Base-by-base conservation (phyloP, 345 rosid species). In the Noccaea bulbosa region DNA sequence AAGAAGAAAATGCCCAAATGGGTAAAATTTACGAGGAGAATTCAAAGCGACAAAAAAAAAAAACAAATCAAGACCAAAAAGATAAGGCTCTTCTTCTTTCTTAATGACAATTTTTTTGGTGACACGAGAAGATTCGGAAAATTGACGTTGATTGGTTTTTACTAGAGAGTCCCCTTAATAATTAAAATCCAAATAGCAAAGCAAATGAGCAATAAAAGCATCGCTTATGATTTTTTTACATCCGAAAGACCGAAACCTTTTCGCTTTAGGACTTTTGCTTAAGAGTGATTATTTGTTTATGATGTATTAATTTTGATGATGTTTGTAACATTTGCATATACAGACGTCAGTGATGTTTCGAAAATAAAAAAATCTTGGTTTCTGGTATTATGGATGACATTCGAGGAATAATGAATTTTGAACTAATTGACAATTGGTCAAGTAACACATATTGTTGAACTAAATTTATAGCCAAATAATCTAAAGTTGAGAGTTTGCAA, bases 41-140 rank as follows among this genome's bases (percentile, higher is more conserved):
- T 46, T 64, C 76, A 11, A 72, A 72, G 76, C 70, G 70, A 64
- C 70, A 37, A 62, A 22, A 20, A 24, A 37, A 62, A 22, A 20
- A 24, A 20, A 35, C 11, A 48, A 49, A 40, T 43, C 53, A 1
- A 14, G 62, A 59, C 33, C 37, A 64, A 43, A 63, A 64, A 64
- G 77, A 72, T 64, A 72, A 72, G 77, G 77, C 54, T 72, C 56
- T 47, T 45, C 40, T 52, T 20, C 30, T 27, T 20, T 27, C 75
- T 41, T 61, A 61, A 61, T 71, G 68, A 71, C 68, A 14, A 12
- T 12, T 46, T 58, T 46, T 58, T 56, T 14, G 6, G 9, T 59
- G 59, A 63, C 70, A 72, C 58, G 58, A 72, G 50, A 72, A 72
- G 50, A 64, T 72, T 72, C 76, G 54, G 64, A 72, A 24, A 45